Percentiles rank a stretch among this genome's conserved stretches.
phyloP scores from a whole-genome alignment of 2,329 filamentous ascomycete species.

The Dissoconium aciculare region DNA sequence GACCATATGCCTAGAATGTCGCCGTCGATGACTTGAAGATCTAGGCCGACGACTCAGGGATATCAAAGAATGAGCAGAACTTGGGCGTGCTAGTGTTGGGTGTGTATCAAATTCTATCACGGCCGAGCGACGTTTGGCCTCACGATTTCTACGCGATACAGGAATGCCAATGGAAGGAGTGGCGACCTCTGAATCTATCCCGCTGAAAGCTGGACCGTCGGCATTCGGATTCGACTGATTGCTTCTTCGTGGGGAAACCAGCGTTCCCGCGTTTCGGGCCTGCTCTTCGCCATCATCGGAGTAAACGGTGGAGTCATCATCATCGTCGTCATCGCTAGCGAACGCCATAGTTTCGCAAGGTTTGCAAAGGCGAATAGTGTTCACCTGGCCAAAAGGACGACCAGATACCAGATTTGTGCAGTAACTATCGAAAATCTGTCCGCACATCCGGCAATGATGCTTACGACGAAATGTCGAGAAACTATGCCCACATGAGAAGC shows the following conservation, averaged over 20 bases:
- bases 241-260: conserved; percentile 6
- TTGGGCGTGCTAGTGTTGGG: conserved; percentile 66
- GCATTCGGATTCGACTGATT: conserved; percentile 8
- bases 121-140: conserved; percentile 68
- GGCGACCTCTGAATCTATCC: conserved; percentile 23
- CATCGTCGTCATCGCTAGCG: conserved; percentile 50
- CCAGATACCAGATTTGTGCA: conserved; percentile 88
- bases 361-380: conserved; percentile 78
- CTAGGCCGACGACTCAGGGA: conserved; percentile 57
- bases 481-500: conserved; percentile 76
- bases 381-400: conserved; percentile 70
- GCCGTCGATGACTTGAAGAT: conserved; percentile 65
- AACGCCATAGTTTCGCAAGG: conserved; percentile 85
- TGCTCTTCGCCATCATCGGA: conserved; percentile 48
- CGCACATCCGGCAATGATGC: conserved; percentile 88
- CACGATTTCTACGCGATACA: conserved; percentile 51
- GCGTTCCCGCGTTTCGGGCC: conserved; percentile 13
- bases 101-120: conserved; percentile 80
- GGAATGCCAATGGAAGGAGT: conserved; percentile 52
- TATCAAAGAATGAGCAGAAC: conserved; percentile 77
- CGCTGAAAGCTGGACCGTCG: conserved; percentile 14
- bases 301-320: conserved; percentile 83
- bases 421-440: conserved; percentile 96
- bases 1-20: conserved; percentile 79
- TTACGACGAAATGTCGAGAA: conserved; percentile 93